phyloP scores from a whole-genome alignment of 129 eudicot species.

The Pittosporum tobira region DNA sequence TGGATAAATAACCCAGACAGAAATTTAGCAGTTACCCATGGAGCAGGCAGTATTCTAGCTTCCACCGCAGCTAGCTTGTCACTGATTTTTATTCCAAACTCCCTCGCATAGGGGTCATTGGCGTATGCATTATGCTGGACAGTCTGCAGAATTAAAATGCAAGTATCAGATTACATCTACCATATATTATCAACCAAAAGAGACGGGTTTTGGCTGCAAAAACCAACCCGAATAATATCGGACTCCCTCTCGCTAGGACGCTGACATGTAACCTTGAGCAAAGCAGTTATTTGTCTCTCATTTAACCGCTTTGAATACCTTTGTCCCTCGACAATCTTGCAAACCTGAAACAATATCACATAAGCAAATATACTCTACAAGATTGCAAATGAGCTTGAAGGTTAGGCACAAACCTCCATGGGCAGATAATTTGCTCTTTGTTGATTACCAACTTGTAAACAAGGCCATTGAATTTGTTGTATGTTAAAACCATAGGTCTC shows the following conservation, averaged over 20 bases:
- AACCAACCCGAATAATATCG: conserved; percentile 68
- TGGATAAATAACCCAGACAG: background rate
- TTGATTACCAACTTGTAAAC: conserved; percentile 83
- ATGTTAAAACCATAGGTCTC: conserved; percentile 72
- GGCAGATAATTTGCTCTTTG: conserved; percentile 85
- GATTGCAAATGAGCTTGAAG: conserved; percentile 1
- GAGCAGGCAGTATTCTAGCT: conserved; percentile 90
- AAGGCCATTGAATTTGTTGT: conserved; percentile 81
- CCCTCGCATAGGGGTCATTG: conserved; percentile 71
- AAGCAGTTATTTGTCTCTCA: conserved; percentile 77
- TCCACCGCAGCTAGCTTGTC: conserved; percentile 77
- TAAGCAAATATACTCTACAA: conserved; percentile 8
- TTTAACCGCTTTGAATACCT: conserved; percentile 79
- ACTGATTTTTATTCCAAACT: conserved; percentile 89
- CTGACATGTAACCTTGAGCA: conserved; percentile 86
- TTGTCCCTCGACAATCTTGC: conserved; percentile 91
- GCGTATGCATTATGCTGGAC: conserved; percentile 69
- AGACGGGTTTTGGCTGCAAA: background rate
- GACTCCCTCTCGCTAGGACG: conserved; percentile 80
- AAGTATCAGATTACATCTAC: background rate
- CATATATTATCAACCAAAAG: background rate
- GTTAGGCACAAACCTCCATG: conserved; percentile 60
- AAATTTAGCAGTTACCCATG: conserved; percentile 41
- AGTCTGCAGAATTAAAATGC: conserved; percentile 46
- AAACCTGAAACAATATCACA: conserved; percentile 34